These are phyloP conservation scores for Xylariaceae sp. DNA, from an alignment of 2,329 filamentous ascomycete species.

Conservation along the genomic window DNA sequence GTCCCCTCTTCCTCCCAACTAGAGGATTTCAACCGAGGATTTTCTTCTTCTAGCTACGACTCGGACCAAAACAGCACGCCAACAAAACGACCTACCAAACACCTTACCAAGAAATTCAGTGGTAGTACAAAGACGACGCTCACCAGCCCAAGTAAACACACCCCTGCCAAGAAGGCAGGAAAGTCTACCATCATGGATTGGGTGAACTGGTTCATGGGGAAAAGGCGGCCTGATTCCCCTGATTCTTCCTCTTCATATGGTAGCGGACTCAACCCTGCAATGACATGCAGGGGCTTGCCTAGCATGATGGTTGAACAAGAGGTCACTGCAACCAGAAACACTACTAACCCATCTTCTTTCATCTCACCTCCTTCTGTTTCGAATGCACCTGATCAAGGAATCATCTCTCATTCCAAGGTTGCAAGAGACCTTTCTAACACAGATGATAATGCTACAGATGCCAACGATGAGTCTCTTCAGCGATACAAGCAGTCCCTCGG, in stretches of 20 bases:
- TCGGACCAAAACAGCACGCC: too few species aligned
- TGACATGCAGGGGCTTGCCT: slow-evolving; percentile 33
- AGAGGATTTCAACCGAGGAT: too few species aligned
- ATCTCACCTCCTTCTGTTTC: not conserved
- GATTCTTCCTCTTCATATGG: slow-evolving; percentile 14
- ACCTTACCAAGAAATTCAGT: too few species aligned
- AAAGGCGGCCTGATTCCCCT: slow-evolving; percentile 8
- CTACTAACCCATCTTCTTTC: slow-evolving; percentile 1
- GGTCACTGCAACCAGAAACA: not conserved
- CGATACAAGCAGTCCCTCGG: slow-evolving; percentile 98
- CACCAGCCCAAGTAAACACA: too few species aligned
- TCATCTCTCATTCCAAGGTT: not conserved
- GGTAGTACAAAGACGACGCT: too few species aligned
- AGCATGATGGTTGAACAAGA: slow-evolving; percentile 13
- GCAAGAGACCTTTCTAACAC: slow-evolving; percentile 24
- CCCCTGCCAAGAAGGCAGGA: too few species aligned
- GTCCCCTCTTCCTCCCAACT: too few species aligned
- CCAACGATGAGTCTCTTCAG: slow-evolving; percentile 88
- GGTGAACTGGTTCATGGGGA: slow-evolving; percentile 16
- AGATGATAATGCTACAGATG: slow-evolving; percentile 47
- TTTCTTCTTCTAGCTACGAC: too few species aligned
- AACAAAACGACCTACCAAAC: too few species aligned
- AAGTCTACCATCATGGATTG: slow-evolving; percentile 14
- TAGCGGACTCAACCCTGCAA: slow-evolving; percentile 27
- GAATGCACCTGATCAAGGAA: slow-evolving; percentile 4